Evolutionary conservation across 2,329 filamentous ascomycete species (phyloP), one percentile per base, ranked within the genome.

Genomic region (Chrysoporthe austroafricana): DNA sequence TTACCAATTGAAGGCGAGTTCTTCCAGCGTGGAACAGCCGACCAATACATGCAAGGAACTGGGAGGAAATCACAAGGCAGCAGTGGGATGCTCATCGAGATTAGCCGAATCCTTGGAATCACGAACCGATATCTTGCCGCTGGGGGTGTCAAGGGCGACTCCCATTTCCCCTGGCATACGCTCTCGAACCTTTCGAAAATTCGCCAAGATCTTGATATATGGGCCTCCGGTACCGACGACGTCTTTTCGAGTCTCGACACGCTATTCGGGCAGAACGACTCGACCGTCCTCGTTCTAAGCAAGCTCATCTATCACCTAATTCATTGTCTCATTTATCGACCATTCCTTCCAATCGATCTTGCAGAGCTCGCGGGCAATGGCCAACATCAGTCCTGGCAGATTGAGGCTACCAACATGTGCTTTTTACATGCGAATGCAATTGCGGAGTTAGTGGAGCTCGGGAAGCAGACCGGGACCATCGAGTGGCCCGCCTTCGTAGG

Each of bases 331-430:
- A 90, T 96, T 56, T 97, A 96, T 75, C 88, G 93, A 18, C 93
- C 93, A 0, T 97, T 97, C 77, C 82, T 97, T 6, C 93, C 93
- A 0, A 91, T 97, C 70, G 91, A 96, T 76, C 83, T 96, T 3
- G 87, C 90, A 34, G 93, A 96, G 76, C 85, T 97, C 7, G 88
- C 91, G 14, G 91, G 91, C 16, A 90, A 87, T 0, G 91, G 91
- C 1, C 93, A 96, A 74, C 92, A 96, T 72, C 93, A 96, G 76
- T 94, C 92, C 39, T 97, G 93, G 93, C 93, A 96, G 76, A 95
- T 96, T 60, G 92, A 96, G 76, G 92, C 93, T 0, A 96, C 93
- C 0, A 95, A 96, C 73, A 85, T 95, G 75, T 96, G 93, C 77
- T 96, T 88, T 76, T 81, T 94, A 21, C 93, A 97, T 72, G 93